Conservation (phyloP, 257 asterid genomes). For the Solanum virginianum region DNA sequence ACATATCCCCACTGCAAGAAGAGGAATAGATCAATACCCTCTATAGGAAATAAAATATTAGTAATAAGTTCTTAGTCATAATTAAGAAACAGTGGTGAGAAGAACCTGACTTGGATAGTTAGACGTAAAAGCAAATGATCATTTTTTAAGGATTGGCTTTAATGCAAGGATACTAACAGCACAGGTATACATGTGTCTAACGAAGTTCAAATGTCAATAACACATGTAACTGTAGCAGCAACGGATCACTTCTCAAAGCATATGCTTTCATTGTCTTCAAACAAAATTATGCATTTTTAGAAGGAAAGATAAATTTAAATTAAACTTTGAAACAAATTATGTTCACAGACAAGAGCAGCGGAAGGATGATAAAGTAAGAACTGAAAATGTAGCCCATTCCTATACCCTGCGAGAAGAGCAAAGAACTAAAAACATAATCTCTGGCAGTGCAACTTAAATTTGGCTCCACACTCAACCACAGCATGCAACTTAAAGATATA, state of each 20-base stretch:
- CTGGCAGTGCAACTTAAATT: background rate
- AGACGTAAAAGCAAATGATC: background rate
- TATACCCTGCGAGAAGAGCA: background rate
- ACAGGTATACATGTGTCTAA: background rate
- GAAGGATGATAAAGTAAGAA: background rate
- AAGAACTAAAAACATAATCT: background rate
- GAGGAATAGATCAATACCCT: background rate
- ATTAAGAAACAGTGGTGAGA: background rate
- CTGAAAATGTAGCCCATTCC: background rate
- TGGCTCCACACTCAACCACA: background rate
- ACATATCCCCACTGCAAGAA: conserved; percentile 91
- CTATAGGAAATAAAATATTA: background rate
- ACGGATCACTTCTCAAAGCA: background rate
- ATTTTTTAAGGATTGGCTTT: background rate
- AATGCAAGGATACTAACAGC: background rate
- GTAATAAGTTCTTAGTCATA: background rate
- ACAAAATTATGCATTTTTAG: background rate
- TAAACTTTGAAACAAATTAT: background rate
- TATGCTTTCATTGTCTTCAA: background rate
- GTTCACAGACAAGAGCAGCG: background rate
- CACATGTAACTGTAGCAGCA: background rate
- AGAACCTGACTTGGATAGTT: background rate
- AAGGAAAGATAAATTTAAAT: background rate
- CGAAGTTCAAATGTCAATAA: background rate
- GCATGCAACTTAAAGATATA: background rate